These are phyloP conservation scores for Stellera chamaejasme DNA, from an alignment of 345 rosid species.

Conservation along the genomic window DNA sequence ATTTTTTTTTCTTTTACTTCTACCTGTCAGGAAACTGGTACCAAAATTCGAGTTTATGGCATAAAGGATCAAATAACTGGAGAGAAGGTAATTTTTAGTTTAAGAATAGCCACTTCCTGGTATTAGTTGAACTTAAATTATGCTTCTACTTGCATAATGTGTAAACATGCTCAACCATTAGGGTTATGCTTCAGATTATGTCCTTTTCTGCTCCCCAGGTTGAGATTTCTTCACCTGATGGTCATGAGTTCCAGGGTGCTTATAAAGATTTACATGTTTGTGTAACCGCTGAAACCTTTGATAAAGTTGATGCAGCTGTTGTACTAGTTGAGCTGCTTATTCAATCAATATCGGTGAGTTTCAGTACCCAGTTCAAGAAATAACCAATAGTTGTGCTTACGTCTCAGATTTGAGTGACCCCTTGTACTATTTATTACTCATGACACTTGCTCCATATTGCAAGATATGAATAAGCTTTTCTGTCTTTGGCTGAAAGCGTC, in stretches of 20 bases:
- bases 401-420: background rate
- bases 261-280: conserved; percentile 59
- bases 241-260: conserved; percentile 28
- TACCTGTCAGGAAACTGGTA: conserved; percentile 73
- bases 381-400: background rate
- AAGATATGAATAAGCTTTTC: too few species aligned
- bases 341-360: conserved; percentile 79
- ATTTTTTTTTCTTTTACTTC: conserved; percentile 6
- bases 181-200: conserved; percentile 2
- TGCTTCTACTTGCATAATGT: background rate
- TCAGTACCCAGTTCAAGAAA: conserved; percentile 10
- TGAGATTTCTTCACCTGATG: conserved; percentile 63
- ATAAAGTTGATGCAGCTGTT: conserved; percentile 88
- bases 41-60: conserved; percentile 57
- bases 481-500: too few species aligned
- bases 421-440: background rate
- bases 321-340: conserved; percentile 68
- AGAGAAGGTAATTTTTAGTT: conserved; percentile 52
- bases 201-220: conserved; percentile 32
- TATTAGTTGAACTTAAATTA: background rate
- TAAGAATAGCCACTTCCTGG: conserved; percentile 5
- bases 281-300: conserved; percentile 73
- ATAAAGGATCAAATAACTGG: conserved; percentile 34
- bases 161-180: conserved; percentile 7
- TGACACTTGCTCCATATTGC: too few species aligned